Evolutionary conservation across 768 basidiomycete species (phyloP).

Genomic region (Amanita brunnescens): DNA sequence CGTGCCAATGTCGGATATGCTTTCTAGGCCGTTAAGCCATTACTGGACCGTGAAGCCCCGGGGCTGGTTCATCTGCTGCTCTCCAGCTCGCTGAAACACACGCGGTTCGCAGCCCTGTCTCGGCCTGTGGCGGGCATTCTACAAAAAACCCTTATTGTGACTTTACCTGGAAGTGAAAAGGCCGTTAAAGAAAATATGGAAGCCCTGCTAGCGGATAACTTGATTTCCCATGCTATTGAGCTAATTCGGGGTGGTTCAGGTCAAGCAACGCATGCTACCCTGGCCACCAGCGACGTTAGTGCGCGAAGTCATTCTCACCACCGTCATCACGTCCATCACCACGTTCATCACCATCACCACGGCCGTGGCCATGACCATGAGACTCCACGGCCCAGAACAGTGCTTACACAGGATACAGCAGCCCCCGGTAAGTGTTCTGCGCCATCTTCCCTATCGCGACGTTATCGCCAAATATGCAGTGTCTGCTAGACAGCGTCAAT

Average conservation of each 20-base stretch:
- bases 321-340: slow-evolving; percentile 22
- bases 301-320: slow-evolving; percentile 30
- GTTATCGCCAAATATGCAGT: slow-evolving; percentile 33
- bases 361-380: slow-evolving; percentile 27
- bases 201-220: slow-evolving; percentile 45
- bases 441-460: background rate
- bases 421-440: slow-evolving; percentile 41
- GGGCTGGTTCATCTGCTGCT: slow-evolving; percentile 73
- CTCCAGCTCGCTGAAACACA: slow-evolving; percentile 58
- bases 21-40: slow-evolving; percentile 45
- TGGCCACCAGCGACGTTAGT: slow-evolving; percentile 26
- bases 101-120: slow-evolving; percentile 74
- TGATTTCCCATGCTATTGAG: slow-evolving; percentile 66
- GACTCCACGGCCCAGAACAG: slow-evolving; percentile 45
- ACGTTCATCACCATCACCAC: slow-evolving; percentile 23
- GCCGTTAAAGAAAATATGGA: slow-evolving; percentile 76
- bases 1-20: background rate
- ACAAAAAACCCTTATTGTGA: slow-evolving; percentile 58
- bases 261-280: slow-evolving; percentile 40
- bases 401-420: slow-evolving; percentile 62
- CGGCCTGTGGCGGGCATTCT: slow-evolving; percentile 76
- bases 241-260: slow-evolving; percentile 65
- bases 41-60: slow-evolving; percentile 59
- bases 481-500: slow-evolving; percentile 62
- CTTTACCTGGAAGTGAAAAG: slow-evolving; percentile 79